Base-by-base conservation (phyloP, 108 stramenopile species). In the Stephanodiscus triporus region DNA sequence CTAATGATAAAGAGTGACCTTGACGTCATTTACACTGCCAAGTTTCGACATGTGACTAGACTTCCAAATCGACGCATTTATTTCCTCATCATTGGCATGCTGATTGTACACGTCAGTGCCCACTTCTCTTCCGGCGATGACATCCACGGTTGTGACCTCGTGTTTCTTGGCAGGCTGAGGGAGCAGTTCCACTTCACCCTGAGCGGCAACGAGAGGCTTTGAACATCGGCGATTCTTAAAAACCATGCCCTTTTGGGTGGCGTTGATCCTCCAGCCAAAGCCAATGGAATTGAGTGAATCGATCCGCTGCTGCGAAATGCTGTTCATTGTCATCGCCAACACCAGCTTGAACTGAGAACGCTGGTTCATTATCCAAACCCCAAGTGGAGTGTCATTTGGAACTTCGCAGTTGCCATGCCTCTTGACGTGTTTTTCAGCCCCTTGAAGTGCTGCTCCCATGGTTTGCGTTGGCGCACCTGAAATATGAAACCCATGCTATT, bases 361-460 rank as follows among this genome's bases (percentile, higher is more conserved):
- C 42, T 76, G 75, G 37, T 69, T 60, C 22, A 63, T 27, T 16
- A 59, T 29, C 75, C 75, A 76, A 19, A 71, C 36, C 23, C 76
- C 70, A 11, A 77, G 59, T 8, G 51, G 48, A 4, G 64, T 45
- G 51, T 80, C 37, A 16, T 64, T 70, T 42, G 76, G 76, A 32
- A 69, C 59, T 9, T 75, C 65, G 22, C 42, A 58, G 57, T 70
- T 60, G 22, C 79, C 79, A 54, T 80, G 57, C 26, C 32, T 20
- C 59, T 63, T 40, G 53, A 74, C 54, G 65, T 58, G 72, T 40
- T 66, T 14, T 40, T 80, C 8, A 80, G 53, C 47, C 68, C 73
- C 20, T 68, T 60, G 20, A 75, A 50, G 14, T 73, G 56, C 34
- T 62, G 26, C 48, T 80, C 79, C 75, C 75, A 76, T 48, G 66